Percentiles rank a stretch among this genome's conserved stretches.
Conservation (phyloP, 495 filamentous ascomycete genomes). For the Friedmanniomyces simplex region DNA sequence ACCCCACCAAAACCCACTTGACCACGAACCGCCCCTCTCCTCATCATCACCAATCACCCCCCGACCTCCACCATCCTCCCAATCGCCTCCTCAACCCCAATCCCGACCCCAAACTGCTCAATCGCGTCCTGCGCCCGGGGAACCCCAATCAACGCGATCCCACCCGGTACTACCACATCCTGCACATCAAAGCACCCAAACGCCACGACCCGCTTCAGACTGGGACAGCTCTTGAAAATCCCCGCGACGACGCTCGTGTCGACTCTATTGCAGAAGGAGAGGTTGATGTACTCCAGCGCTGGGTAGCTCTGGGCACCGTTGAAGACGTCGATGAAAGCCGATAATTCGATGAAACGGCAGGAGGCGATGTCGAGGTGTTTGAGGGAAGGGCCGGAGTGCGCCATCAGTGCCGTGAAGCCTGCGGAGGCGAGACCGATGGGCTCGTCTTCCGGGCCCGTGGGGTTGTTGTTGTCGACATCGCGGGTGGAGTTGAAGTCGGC, state of each 20-base stretch:
- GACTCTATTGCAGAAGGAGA: conserved; percentile 65
- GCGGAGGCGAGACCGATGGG: conserved; percentile 59
- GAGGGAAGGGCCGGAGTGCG: conserved; percentile 59
- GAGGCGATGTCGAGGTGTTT: conserved; percentile 59
- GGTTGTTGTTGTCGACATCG: conserved; percentile 59
- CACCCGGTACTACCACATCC: conserved; percentile 58
- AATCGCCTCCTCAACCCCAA: conserved; percentile 28
- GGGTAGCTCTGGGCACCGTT: conserved; percentile 49
- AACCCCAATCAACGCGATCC: conserved; percentile 67
- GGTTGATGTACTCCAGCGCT: conserved; percentile 55
- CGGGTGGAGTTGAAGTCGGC: conserved; percentile 66
- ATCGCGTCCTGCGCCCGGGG: conserved; percentile 55
- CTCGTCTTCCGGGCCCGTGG: conserved; percentile 43
- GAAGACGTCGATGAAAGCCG: conserved; percentile 63
- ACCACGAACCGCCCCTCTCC: no score
- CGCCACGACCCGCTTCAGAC: conserved; percentile 59
- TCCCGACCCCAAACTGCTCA: conserved; percentile 39
- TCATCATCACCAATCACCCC: conserved; percentile 13
- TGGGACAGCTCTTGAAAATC: conserved; percentile 67
- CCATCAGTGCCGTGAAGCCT: conserved; percentile 71
- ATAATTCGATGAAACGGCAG: conserved; percentile 63
- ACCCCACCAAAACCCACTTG: no score
- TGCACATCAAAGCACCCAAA: conserved; percentile 76
- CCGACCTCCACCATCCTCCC: conserved; percentile 24
- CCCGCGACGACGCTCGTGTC: conserved; percentile 62